Conservation (phyloP, 2,329 filamentous ascomycete species). For the Aspergillus pseudoviridinutans region DNA sequence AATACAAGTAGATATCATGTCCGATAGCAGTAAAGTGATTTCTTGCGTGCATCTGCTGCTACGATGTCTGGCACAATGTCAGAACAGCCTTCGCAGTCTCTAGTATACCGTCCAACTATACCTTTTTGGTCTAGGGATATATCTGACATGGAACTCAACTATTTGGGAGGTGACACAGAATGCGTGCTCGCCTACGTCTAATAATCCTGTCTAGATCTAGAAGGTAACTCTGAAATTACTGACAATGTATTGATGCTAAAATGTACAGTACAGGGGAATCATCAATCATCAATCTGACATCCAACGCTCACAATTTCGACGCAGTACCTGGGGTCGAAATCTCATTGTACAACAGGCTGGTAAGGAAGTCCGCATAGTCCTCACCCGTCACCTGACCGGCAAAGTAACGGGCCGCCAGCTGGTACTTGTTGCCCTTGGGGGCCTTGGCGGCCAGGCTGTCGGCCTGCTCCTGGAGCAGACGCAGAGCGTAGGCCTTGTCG, state of each 20-base stretch:
- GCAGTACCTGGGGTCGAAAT: conserved; percentile 59
- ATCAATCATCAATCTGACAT: background rate
- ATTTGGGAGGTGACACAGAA: background rate
- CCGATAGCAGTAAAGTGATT: background rate
- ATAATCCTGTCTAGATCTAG: background rate
- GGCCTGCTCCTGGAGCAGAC: conserved; percentile 80
- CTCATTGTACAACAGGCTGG: conserved; percentile 68
- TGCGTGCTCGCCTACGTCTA: too few relatives aligned
- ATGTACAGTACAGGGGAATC: background rate
- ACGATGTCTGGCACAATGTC: too few relatives aligned
- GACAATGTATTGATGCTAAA: background rate
- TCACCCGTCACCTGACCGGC: conserved; percentile 89
- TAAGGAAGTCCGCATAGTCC: conserved; percentile 96
- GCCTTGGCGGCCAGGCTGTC: conserved; percentile 70
- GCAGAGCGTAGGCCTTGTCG: conserved; percentile 85
- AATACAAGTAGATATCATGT: background rate
- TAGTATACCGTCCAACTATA: background rate
- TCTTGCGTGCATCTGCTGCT: too few relatives aligned
- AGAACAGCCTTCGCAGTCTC: background rate
- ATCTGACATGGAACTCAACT: background rate
- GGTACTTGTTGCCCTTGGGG: conserved; percentile 85
- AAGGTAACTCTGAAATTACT: too few relatives aligned
- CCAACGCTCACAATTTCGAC: conserved; percentile 56
- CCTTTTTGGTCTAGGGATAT: background rate
- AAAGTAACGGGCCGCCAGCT: conserved; percentile 89